Percentiles rank a stretch among this genome's conserved stretches.
phyloP scores from a whole-genome alignment of 2,329 filamentous ascomycete genomes.

The Xylaria polymorpha region DNA sequence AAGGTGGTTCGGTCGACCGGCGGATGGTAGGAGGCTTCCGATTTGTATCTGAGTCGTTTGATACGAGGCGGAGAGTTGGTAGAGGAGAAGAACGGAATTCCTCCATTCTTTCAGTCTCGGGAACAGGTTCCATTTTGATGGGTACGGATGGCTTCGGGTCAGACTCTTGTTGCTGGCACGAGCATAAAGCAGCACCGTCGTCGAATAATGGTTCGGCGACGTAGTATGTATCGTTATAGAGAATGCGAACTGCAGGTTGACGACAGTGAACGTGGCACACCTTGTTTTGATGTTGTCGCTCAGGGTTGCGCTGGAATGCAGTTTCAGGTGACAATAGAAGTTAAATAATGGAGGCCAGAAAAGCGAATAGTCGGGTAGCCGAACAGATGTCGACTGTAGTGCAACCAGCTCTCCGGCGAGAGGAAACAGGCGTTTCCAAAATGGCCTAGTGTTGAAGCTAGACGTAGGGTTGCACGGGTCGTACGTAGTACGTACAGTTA shows the following conservation, averaged over 20 bases:
- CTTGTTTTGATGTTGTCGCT: constrained; percentile 35
- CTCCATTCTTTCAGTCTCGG: constrained; percentile 75
- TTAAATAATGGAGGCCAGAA: constrained; percentile 8
- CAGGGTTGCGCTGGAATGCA: constrained; percentile 43
- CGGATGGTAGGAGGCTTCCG: constrained; percentile 66
- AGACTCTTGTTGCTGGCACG: constrained; percentile 6
- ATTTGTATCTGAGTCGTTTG: constrained; percentile 56
- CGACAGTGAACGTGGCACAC: constrained; percentile 30
- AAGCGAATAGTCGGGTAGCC: constrained; percentile 31
- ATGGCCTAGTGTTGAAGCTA: constrained; percentile 29
- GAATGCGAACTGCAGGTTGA: constrained; percentile 16
- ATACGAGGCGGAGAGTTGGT: constrained; percentile 60
- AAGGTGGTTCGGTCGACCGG: constrained; percentile 69
- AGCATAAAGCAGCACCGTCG: constrained; percentile 5
- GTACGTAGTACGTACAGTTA: constrained; percentile 3
- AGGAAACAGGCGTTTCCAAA: constrained; percentile 12
- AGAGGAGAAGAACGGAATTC: constrained; percentile 70
- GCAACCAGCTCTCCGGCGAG: constrained; percentile 24
- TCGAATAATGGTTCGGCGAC: constrained; percentile 18
- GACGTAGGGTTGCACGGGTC: constrained; percentile 26
- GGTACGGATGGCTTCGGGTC: constrained; percentile 2
- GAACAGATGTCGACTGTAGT: constrained; percentile 36
- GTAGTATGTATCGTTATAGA: constrained; percentile 16
- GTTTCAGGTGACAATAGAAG: constrained; percentile 40
- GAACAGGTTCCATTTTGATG: constrained; percentile 71